Evolutionary conservation across 257 asterid genomes (phyloP).

Genomic region (Lycium barbarum): DNA sequence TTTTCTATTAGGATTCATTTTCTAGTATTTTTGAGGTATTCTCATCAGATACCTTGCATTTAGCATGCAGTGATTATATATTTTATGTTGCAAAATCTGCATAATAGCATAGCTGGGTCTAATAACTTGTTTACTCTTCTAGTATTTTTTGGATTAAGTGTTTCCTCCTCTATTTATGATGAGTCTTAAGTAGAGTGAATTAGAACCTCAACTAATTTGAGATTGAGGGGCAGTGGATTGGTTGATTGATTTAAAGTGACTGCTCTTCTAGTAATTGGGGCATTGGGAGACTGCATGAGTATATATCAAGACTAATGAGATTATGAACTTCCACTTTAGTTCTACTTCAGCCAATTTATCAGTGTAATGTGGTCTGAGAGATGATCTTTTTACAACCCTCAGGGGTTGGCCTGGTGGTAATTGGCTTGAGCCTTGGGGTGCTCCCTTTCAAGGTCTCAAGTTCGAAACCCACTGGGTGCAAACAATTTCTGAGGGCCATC

Average conservation of each 20-base stretch:
- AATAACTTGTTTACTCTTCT: conserved; percentile 23
- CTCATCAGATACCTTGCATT: no score
- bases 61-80: no score
- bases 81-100: conserved; percentile 23
- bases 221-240: neutral
- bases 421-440: no score
- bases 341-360: neutral
- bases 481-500: no score
- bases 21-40: no score
- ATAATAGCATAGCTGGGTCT: neutral
- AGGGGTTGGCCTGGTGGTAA: no score
- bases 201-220: neutral
- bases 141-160: neutral
- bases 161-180: neutral
- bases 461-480: no score
- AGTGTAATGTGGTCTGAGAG: neutral
- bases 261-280: neutral
- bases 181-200: neutral
- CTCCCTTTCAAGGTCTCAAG: no score
- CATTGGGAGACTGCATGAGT: neutral
- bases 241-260: neutral
- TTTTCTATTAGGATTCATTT: no score
- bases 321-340: neutral
- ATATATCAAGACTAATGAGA: neutral
- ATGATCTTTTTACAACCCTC: neutral